Evolutionary conservation across 306 rosid genomes (phyloP), one percentile per base, ranked within the genome.

Genomic region (Lotus japonicus): DNA sequence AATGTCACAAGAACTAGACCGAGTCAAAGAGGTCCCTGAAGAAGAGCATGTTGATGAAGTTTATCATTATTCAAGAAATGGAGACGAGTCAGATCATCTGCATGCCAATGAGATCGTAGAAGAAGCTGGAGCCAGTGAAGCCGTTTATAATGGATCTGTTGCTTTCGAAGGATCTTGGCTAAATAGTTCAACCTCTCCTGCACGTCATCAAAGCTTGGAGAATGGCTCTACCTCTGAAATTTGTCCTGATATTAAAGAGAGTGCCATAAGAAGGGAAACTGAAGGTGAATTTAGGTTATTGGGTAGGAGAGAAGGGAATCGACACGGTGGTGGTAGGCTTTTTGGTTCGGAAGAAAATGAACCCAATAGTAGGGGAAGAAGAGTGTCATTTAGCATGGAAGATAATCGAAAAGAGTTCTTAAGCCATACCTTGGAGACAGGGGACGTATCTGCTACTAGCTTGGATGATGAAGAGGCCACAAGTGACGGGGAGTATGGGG

Each of bases 211-310:
- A 42, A 58, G 80, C 70, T 49, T 81, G 49, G 90, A 84, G 73
- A 86, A 87, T 74, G 91, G 92, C 15, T 66, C 78, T 31, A 71
- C 83, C 52, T 82, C 87, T 52, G 86, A 70, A 70, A 81, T 81
- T 71, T 80, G 78, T 39, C 0, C 71, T 8, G 95, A 86, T 62
- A 39, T 85, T 33, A 89, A 90, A 66, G 97, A 92, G 84, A 92
- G 94, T 44, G 98, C 98, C 57, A 92, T 92, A 77, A 80, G 97
- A 76, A 85, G 98, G 68, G 98, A 92, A 86, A 92, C 98, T 19
- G 98, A 92, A 82, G 96, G 98, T 58, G 97, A 92, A 50, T 90
- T 84, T 71, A 83, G 98, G 80, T 60, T 92, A 84, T 66, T 92
- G 78, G 98, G 92, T 79, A 66, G 96, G 73, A 82, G 98, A 62